These are phyloP conservation scores for Xylaria multiplex DNA, from an alignment of 2,329 filamentous ascomycete genomes.

Conservation along the genomic window DNA sequence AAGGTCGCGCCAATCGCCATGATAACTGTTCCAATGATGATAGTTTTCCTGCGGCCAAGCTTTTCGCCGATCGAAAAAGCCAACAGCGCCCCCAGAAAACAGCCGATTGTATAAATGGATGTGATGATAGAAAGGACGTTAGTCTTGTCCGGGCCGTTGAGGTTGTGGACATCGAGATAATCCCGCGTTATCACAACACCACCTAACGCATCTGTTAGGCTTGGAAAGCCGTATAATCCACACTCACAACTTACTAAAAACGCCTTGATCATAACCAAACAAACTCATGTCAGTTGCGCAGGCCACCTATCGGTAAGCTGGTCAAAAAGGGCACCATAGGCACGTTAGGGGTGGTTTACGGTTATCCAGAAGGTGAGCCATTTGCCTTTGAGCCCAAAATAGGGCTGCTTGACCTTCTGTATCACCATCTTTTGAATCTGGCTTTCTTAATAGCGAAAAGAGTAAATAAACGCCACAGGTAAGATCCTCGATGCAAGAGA, in stretches of 20 bases:
- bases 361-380: constrained; percentile 48
- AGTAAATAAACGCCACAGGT: not conserved
- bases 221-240: not conserved
- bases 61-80: constrained; percentile 55
- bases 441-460: no score
- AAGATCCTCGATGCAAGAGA: no score
- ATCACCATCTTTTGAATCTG: constrained; percentile 36
- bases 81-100: constrained; percentile 54
- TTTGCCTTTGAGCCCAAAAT: constrained; percentile 45
- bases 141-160: constrained; percentile 53
- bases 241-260: constrained; percentile 44
- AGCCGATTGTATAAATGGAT: constrained; percentile 56
- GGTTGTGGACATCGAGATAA: constrained; percentile 59
- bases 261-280: constrained; percentile 60
- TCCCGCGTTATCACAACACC: constrained; percentile 65
- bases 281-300: constrained; percentile 47
- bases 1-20: constrained; percentile 51
- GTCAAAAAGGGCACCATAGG: not conserved
- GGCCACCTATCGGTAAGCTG: constrained; percentile 37
- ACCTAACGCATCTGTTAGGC: constrained; percentile 28
- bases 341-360: constrained; percentile 17
- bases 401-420: constrained; percentile 41
- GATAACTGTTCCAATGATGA: constrained; percentile 55
- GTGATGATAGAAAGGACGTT: constrained; percentile 57
- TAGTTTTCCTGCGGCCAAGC: constrained; percentile 56